Evolutionary conservation across 2,329 filamentous ascomycete species (phyloP), one percentile per base, ranked within the genome.

Genomic region (Didymella glomerata): DNA sequence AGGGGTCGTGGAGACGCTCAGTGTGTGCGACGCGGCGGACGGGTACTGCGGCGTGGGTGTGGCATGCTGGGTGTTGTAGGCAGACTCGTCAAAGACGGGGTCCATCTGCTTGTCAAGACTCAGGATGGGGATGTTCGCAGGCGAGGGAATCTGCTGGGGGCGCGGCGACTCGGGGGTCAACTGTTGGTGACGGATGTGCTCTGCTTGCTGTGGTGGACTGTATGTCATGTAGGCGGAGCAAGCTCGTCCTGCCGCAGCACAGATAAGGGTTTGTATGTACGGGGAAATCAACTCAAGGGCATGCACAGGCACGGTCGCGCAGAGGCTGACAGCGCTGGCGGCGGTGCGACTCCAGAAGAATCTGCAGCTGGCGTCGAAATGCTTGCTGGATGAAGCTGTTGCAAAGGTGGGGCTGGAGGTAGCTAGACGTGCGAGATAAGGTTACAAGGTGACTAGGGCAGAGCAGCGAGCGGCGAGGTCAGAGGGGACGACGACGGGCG

Each of bases 101-200:
- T 91, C 88, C 85, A 87, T 91, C 79, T 90, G 88, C 73, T 88
- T 87, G 73, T 88, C 84, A 71, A 91, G 63, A 25, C 49, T 54
- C 81, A 54, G 65, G 54, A 91, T 85, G 57, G 88, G 87, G 60
- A 91, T 90, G 67, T 86, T 89, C 67, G 86, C 84, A 52, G 88
- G 87, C 76, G 88, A 85, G 66, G 88, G 84, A 66, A 88, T 81
- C 77, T 90, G 87, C 68, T 90, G 78, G 66, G 89, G 89, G 69
- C 88, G 87, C 71, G 89, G 89, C 74, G 88, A 90, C 72, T 89
- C 86, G 64, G 89, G 89, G 72, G 87, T 89, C 71, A 89, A 79
- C 65, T 85, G 85, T 76, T 87, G 84, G 78, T 86, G 86, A 73
- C 84, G 85, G 74, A 87, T 86, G 76, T 88, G 84, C 69, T 79